Evolutionary conservation across 2,329 filamentous ascomycete species (phyloP).

Genomic region (Fusarium buharicum): DNA sequence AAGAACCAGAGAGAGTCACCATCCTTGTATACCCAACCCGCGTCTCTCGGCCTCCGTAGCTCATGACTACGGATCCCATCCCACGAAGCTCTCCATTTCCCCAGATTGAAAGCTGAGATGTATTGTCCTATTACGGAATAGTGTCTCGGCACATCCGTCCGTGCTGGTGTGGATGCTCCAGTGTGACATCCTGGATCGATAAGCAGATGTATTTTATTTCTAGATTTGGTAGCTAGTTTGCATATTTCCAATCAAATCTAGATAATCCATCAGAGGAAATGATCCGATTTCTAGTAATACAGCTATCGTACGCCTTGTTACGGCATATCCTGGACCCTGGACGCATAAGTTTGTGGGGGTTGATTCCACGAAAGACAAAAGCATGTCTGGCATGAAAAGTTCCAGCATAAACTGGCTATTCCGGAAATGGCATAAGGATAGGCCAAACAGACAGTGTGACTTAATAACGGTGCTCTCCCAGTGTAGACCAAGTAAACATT

Average conservation of each 20-base stretch:
- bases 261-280: not conserved
- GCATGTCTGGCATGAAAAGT: not conserved
- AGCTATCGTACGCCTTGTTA: not conserved
- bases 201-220: conserved; percentile 1
- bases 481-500: conserved; percentile 1
- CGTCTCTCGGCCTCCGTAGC: no score
- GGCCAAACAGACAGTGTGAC: conserved; percentile 31
- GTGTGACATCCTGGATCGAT: conserved; percentile 13
- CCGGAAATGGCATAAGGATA: conserved; percentile 29
- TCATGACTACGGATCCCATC: no score
- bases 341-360: not conserved
- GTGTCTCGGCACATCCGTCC: not conserved
- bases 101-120: conserved; percentile 2
- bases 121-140: conserved; percentile 18
- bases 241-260: conserved; percentile 3
- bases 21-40: conserved; percentile 23
- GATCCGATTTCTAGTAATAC: not conserved
- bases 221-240: conserved; percentile 25
- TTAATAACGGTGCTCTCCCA: conserved; percentile 11
- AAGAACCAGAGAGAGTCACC: conserved; percentile 8
- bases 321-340: not conserved
- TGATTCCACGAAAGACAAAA: not conserved
- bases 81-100: not conserved
- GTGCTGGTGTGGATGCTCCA: conserved; percentile 7
- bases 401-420: not conserved